These are phyloP conservation scores for Lichtheimia ornata DNA, from an alignment of 371 early-diverging fungal species.

Conservation along the genomic window DNA sequence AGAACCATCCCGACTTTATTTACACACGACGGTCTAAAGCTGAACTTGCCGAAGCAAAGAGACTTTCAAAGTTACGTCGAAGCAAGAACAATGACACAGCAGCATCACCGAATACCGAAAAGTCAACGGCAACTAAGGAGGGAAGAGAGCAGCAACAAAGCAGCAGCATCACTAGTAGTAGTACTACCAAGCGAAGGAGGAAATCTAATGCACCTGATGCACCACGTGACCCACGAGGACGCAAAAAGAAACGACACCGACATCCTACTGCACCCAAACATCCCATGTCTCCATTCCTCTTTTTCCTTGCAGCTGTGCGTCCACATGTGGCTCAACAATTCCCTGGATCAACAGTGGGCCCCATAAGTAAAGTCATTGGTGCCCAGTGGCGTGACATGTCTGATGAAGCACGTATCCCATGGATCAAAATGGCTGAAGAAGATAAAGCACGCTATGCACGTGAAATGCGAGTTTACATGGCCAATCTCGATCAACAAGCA, in stretches of 20 bases:
- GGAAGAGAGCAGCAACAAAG: not conserved
- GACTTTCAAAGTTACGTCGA: slow-evolving; percentile 27
- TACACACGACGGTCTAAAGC: slow-evolving; percentile 66
- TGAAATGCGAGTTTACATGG: slow-evolving; percentile 66
- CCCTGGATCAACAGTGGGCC: slow-evolving; percentile 72
- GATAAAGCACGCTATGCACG: slow-evolving; percentile 80
- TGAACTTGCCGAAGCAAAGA: slow-evolving; percentile 51
- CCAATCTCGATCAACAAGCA: slow-evolving; percentile 19
- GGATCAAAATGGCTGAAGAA: slow-evolving; percentile 65
- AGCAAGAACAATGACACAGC: not conserved
- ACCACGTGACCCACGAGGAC: slow-evolving; percentile 46
- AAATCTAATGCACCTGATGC: slow-evolving; percentile 1
- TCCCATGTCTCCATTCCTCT: slow-evolving; percentile 81
- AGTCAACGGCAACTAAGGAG: not conserved
- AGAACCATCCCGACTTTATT: slow-evolving; percentile 62
- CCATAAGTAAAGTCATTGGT: slow-evolving; percentile 74
- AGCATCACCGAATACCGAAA: not conserved
- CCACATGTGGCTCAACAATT: slow-evolving; percentile 60
- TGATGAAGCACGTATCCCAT: slow-evolving; percentile 58
- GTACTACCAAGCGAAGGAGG: not conserved
- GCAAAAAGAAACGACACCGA: slow-evolving; percentile 68
- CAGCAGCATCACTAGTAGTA: not conserved
- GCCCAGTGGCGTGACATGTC: slow-evolving; percentile 67
- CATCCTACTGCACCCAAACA: slow-evolving; percentile 79
- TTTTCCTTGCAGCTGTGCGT: slow-evolving; percentile 65